phyloP scores from a whole-genome alignment of 2,329 filamentous ascomycete genomes.

The Trichoderma guizhouense region DNA sequence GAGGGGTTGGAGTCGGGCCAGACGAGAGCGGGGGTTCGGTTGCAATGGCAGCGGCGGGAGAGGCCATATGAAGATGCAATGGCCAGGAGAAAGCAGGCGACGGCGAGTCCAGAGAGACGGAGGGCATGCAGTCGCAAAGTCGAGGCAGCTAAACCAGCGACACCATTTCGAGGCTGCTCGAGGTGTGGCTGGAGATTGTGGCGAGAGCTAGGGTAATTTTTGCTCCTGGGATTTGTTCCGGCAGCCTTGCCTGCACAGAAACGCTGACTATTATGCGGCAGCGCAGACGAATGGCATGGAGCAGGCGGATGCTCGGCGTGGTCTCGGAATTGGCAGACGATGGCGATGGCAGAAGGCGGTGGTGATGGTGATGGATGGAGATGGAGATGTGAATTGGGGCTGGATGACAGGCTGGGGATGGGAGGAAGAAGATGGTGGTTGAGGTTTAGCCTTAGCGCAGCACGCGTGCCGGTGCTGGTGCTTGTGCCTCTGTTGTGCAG shows the following conservation, averaged over 20 bases:
- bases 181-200: slow-evolving; percentile 45
- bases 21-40: slow-evolving; percentile 46
- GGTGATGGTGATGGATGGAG: slow-evolving; percentile 5
- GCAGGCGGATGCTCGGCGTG: neutral
- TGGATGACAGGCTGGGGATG: slow-evolving; percentile 20
- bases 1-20: slow-evolving; percentile 34
- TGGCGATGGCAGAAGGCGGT: slow-evolving; percentile 7
- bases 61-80: slow-evolving; percentile 44
- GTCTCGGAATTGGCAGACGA: slow-evolving; percentile 1
- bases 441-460: slow-evolving; percentile 9
- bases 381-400: slow-evolving; percentile 2
- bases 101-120: slow-evolving; percentile 6
- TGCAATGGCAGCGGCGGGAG: slow-evolving; percentile 51
- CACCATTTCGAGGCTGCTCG: slow-evolving; percentile 36
- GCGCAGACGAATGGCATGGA: slow-evolving; percentile 1
- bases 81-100: neutral
- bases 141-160: slow-evolving; percentile 27
- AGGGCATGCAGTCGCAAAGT: slow-evolving; percentile 16
- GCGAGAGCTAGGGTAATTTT: slow-evolving; percentile 39
- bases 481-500: slow-evolving; percentile 3
- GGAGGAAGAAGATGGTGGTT: slow-evolving; percentile 16
- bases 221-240: neutral
- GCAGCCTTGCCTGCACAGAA: neutral
- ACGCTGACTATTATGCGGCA: neutral
- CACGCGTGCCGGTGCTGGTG: neutral